phyloP scores from a whole-genome alignment of 2,329 filamentous ascomycete genomes.

The Whalleya microplaca region DNA sequence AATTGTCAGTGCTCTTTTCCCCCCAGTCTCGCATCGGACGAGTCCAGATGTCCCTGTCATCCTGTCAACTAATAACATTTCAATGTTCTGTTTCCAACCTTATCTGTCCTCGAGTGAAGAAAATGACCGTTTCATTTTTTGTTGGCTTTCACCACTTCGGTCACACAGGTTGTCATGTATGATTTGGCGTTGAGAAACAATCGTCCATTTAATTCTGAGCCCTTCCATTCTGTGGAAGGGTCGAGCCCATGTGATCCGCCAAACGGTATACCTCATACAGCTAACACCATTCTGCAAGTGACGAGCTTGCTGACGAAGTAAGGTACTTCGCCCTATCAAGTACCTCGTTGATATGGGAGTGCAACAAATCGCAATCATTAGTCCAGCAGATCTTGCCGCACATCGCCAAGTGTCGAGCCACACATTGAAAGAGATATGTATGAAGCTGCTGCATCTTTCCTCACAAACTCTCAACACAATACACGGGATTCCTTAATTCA shows the following conservation, averaged over 20 bases:
- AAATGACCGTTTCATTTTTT: no score
- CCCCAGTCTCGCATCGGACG: no score
- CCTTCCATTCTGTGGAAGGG: not conserved
- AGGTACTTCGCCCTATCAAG: not conserved
- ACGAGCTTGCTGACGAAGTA: not conserved
- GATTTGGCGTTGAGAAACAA: not conserved
- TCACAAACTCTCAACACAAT: not conserved
- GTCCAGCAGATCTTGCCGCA: not conserved
- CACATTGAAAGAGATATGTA: not conserved
- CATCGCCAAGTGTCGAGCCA: no score
- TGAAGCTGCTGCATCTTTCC: not conserved
- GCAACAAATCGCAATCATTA: no score
- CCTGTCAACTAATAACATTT: no score
- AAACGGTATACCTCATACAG: not conserved
- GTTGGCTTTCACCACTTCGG: no score
- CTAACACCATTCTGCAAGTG: not conserved
- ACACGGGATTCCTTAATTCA: not conserved
- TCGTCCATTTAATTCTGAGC: not conserved
- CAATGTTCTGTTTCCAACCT: no score
- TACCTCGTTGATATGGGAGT: not conserved
- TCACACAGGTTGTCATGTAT: not conserved
- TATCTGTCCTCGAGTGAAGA: no score
- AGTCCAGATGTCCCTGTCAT: no score
- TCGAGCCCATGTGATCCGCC: slow-evolving; percentile 3
- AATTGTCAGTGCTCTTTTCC: not conserved